A percentile compares a stretch with the other conserved stretches of the same genome.
Evolutionary conservation across 2,329 filamentous ascomycete species (phyloP).

Genomic region (Cryphonectria carpinicola): DNA sequence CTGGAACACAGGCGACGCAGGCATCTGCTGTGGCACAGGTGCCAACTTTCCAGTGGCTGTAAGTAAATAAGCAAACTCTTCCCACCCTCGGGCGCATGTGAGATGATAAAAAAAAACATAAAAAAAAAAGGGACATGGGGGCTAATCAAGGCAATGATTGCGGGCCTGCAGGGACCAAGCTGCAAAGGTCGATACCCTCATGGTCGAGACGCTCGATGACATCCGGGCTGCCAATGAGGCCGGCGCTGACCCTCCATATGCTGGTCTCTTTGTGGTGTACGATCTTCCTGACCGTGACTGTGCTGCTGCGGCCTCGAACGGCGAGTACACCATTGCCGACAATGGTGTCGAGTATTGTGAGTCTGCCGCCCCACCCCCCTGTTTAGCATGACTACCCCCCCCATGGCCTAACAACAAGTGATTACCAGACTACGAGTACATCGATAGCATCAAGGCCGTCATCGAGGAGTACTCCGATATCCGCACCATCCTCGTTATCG

Average conservation of each 20-base stretch:
- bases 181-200: constrained; percentile 49
- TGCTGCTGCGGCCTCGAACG: constrained; percentile 59
- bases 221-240: constrained; percentile 40
- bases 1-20: constrained; percentile 56
- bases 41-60: constrained; percentile 58
- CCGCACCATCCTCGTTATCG: constrained; percentile 50
- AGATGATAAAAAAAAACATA: not conserved
- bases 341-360: constrained; percentile 51
- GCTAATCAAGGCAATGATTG: not conserved
- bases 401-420: constrained; percentile 47
- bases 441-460: constrained; percentile 50
- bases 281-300: constrained; percentile 64
- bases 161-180: constrained; percentile 49
- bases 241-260: constrained; percentile 39
- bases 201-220: constrained; percentile 48
- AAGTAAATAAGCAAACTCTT: constrained; percentile 32
- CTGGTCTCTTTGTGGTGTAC: constrained; percentile 58
- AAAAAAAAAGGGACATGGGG: not conserved
- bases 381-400: constrained; percentile 33
- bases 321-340: constrained; percentile 56
- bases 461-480: constrained; percentile 49
- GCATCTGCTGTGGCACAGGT: constrained; percentile 56
- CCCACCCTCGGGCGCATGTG: not conserved
- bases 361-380: constrained; percentile 41
- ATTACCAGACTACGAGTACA: constrained; percentile 52